Evolutionary conservation across 257 asterid species (phyloP), one percentile per base, ranked within the genome.

Genomic region (Orobanche coerulescens): DNA sequence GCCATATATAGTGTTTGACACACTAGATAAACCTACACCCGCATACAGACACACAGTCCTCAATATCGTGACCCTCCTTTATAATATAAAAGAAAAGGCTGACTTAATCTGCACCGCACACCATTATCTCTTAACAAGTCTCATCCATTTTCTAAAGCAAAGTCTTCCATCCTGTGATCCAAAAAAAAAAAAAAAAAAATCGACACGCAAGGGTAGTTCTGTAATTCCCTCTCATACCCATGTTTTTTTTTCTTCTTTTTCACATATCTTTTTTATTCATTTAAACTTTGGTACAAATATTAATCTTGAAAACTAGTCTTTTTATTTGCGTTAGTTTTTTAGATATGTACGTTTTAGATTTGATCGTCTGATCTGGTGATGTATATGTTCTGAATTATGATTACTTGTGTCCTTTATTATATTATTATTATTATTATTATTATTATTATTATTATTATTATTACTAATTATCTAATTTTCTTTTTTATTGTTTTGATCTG

Each of bases 201-300:
- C 73, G 26, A 50, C 56, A 78, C 78, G 52, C 62, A 73, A 71
- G 87, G 82, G 34, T 79, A 75, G 62, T 78, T 58, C 65, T 47
- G 96, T 87, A 80, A 84, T 66, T 67, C 62, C 1, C 6, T 5
- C 5, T 33, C 40, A 12, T 12, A 0, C 16, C 62, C 53, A 1
- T 33, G 7, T 39, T 15, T 16, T 57, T 4, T 31, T 4, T 18
- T 66, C 46, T 52, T 40, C 18, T 0, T 11, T 2, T 4, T 12
- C 4, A 37, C n/a, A n/a, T 52, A 36, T 69, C 49, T 13, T 65
- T 51, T n/a, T 53, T 36, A 10, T 65, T 44, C 0, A 55, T 20
- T 53, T 8, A 37, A 56, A 16, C 51, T 24, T 19, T 50, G 51
- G 37, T 49, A 43, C 48, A 48, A 39, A 2, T 11, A 37, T 61